Base-by-base conservation (phyloP, 345 rosid species). In the Murraya paniculata region DNA sequence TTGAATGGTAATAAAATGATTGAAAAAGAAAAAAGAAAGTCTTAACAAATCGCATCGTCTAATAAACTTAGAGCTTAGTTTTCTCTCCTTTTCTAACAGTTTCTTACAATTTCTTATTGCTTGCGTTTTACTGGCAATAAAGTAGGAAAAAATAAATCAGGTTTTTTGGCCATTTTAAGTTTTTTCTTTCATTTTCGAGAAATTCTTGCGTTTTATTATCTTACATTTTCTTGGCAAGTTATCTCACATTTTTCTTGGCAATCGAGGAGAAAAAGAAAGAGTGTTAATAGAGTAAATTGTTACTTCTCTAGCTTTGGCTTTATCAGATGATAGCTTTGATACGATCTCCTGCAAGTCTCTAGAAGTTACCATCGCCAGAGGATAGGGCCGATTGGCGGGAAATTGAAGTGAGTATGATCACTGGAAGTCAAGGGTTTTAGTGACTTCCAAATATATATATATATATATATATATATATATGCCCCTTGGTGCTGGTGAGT, bases 241-340 rank as follows among this genome's bases (percentile, higher is more conserved):
- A 45, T 45, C 50, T 45, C 50, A 45, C 50, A 13, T 45, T 53
- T 53, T 18, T 74, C 76, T 60, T 9, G 58, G 33, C 18, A 76
- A 76, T 4, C 60, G 65, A 81, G 62, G 72, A 68, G 75, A 68
- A 41, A 66, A 53, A 35, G n/a, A 74, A 31, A 73, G 58, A 73
- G 58, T 64, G 27, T 60, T 67, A 41, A 78, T 30, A 72, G 71
- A 72, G 80, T 82, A 59, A 30, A 36, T 19, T 18, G 77, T 77
- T 84, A 93, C 99, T 78, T 95, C 99, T 27, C 98, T 90, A 53
- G 86, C 73, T 86, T 90, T 95, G 78, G 95, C 93, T 89, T 92
- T 93, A 77, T 92, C 97, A 30, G 99, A 92, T 53, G 99, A 95
- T 31, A 95, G 98, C 90, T 91, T 92, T 22, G 90, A 78, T 83